A percentile compares a stretch with the other conserved stretches of the same genome.
Conservation (phyloP, 495 filamentous ascomycete genomes). For the Xylaria longipes region DNA sequence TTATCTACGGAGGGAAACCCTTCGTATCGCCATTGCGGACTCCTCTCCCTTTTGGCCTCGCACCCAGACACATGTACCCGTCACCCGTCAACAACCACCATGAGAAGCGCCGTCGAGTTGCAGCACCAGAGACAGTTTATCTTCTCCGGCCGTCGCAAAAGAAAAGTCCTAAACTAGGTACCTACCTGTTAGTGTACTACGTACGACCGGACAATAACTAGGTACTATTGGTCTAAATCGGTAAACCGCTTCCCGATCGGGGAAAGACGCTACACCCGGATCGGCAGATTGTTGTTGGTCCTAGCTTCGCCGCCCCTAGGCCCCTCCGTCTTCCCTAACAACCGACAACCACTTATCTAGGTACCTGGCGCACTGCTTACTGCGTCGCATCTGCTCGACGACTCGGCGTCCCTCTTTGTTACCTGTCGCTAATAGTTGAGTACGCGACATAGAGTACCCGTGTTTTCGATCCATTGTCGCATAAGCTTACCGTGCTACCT, state of each 20-base stretch:
- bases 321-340: slow-evolving; percentile 29
- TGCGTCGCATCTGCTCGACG: background rate
- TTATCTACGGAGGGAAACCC: slow-evolving; percentile 28
- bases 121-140: slow-evolving; percentile 22
- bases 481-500: background rate
- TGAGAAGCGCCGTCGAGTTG: slow-evolving; percentile 32
- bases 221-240: slow-evolving; percentile 22
- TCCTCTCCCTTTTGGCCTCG: slow-evolving; percentile 15
- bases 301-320: slow-evolving; percentile 30
- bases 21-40: slow-evolving; percentile 22
- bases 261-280: slow-evolving; percentile 33
- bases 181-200: background rate
- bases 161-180: slow-evolving; percentile 18
- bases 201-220: no score
- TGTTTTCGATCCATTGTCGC: background rate
- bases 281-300: slow-evolving; percentile 41
- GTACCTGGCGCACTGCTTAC: background rate
- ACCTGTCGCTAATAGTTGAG: background rate
- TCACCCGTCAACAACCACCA: slow-evolving; percentile 28
- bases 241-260: slow-evolving; percentile 19
- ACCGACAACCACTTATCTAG: slow-evolving; percentile 32
- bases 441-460: background rate
- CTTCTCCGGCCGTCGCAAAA: slow-evolving; percentile 28
- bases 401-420: background rate
- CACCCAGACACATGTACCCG: background rate